These are phyloP conservation scores for Mikania micrantha DNA, from an alignment of 129 eudicot genomes.

Conservation along the genomic window DNA sequence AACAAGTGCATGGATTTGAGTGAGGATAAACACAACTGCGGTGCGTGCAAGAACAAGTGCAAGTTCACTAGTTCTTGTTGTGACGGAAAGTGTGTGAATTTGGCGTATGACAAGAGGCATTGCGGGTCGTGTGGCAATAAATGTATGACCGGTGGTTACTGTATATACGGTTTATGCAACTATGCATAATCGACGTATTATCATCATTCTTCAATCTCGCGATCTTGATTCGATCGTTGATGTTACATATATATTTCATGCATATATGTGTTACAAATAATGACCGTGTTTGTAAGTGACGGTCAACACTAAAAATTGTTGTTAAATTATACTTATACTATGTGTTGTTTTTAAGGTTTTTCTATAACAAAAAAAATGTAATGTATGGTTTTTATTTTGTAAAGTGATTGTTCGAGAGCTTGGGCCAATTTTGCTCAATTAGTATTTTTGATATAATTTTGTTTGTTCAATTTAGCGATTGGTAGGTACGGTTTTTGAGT, in stretches of 20 bases:
- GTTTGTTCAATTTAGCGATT: neutral
- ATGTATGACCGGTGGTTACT: slow-evolving; percentile 46
- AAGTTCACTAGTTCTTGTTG: slow-evolving; percentile 41
- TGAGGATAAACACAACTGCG: slow-evolving; percentile 43
- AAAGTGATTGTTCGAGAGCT: slow-evolving; percentile 17
- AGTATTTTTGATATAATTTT: neutral
- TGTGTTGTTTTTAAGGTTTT: slow-evolving; percentile 12
- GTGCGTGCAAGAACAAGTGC: slow-evolving; percentile 67
- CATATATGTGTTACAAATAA: slow-evolving; percentile 17
- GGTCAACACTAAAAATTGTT: slow-evolving; percentile 21
- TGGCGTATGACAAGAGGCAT: slow-evolving; percentile 64
- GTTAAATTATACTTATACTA: neutral
- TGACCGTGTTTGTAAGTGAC: slow-evolving; percentile 19
- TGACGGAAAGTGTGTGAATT: slow-evolving; percentile 51
- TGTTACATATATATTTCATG: slow-evolving; percentile 7
- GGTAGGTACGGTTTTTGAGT: neutral
- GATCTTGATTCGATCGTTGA: slow-evolving; percentile 8
- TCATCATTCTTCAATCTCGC: slow-evolving; percentile 3
- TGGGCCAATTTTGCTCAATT: slow-evolving; percentile 26
- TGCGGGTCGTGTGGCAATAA: slow-evolving; percentile 51
- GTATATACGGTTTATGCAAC: slow-evolving; percentile 65
- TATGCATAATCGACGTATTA: slow-evolving; percentile 29
- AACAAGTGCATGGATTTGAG: slow-evolving; percentile 56
- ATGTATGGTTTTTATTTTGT: slow-evolving; percentile 8
- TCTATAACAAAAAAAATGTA: slow-evolving; percentile 1